phyloP scores from a whole-genome alignment of 2,329 filamentous ascomycete species.

The Neobulgaria alba region DNA sequence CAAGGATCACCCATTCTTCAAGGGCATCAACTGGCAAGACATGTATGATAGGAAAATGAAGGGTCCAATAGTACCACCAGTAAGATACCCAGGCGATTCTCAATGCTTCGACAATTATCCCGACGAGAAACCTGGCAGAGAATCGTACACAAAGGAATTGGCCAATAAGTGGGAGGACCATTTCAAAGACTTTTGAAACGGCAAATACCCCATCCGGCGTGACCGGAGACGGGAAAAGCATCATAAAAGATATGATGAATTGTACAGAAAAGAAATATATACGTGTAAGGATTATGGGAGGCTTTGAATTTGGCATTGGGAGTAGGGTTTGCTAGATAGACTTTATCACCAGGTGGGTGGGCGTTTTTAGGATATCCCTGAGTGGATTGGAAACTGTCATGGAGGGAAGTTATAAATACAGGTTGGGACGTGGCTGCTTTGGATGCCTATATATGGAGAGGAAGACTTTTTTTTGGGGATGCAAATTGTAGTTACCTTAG shows the following conservation, averaged over 20 bases:
- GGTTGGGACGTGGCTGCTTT: no score
- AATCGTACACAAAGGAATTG: conserved; percentile 62
- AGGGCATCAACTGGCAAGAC: conserved; percentile 64
- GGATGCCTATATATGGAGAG: no score
- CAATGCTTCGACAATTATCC: conserved; percentile 78
- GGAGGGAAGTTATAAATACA: no score
- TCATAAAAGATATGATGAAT: not conserved
- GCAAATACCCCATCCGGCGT: not conserved
- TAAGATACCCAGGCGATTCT: conserved; percentile 64
- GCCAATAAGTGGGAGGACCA: conserved; percentile 58
- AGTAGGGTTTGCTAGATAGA: no score
- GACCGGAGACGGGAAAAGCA: not conserved
- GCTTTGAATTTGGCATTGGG: no score
- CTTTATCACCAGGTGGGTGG: no score
- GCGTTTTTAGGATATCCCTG: no score
- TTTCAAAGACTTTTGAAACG: conserved; percentile 60
- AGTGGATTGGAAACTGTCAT: no score
- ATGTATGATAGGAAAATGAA: conserved; percentile 53
- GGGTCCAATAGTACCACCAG: conserved; percentile 68
- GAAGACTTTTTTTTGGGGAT: no score
- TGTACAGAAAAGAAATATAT: not conserved
- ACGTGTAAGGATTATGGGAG: not conserved
- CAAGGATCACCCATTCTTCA: conserved; percentile 70
- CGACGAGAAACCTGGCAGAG: conserved; percentile 59
- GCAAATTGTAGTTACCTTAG: no score